phyloP scores from a whole-genome alignment of 345 rosid species.

The Excoecaria agallocha region DNA sequence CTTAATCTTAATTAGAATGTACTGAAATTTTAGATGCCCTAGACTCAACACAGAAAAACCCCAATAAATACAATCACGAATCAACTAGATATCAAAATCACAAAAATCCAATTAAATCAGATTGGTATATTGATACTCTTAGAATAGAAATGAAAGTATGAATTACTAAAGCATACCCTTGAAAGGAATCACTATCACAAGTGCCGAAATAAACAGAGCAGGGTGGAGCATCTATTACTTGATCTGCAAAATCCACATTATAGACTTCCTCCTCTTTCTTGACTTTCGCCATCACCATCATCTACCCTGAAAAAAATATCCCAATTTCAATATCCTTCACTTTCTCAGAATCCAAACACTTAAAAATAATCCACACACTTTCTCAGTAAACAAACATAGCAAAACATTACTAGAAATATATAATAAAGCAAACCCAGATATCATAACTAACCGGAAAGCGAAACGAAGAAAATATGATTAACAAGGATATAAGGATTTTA shows the following conservation, averaged over 20 bases:
- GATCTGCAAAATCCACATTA: neutral
- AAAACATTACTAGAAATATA: neutral
- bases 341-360: neutral
- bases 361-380: neutral
- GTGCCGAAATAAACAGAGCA: conserved; percentile 20
- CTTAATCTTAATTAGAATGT: neutral
- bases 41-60: neutral
- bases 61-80: neutral
- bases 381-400: neutral
- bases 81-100: neutral
- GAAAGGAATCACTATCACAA: neutral
- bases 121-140: neutral
- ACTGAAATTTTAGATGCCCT: neutral
- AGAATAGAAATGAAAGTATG: neutral
- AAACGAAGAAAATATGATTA: neutral
- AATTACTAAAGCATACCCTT: neutral
- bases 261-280: neutral
- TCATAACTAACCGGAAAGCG: neutral
- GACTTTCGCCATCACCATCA: conserved; percentile 11
- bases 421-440: neutral
- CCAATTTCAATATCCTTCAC: neutral
- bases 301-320: neutral
- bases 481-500: neutral
- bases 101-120: neutral
- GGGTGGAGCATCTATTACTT: conserved; percentile 16